Conservation (phyloP, 192 early-diverging fungal species). For the Mortierella hygrophila region DNA sequence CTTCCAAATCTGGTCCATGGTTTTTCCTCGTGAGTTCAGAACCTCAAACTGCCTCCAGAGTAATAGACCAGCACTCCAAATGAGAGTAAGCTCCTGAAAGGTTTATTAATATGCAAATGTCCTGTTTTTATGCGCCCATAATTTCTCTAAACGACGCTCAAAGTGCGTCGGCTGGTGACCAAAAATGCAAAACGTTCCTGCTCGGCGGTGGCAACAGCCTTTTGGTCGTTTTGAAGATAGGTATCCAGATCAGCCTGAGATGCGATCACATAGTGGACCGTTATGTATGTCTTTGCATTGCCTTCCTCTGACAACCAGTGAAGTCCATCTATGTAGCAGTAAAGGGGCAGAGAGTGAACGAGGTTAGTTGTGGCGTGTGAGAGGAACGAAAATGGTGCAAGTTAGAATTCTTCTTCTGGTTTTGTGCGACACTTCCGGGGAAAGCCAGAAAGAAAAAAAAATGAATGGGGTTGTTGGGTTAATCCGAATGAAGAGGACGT, state of each 20-base stretch:
- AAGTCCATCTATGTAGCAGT: slow-evolving; percentile 24
- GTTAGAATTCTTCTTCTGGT: not conserved
- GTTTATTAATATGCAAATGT: not conserved
- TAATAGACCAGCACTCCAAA: not conserved
- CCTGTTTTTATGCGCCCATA: not conserved
- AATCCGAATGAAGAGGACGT: not conserved
- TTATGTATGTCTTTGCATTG: slow-evolving; percentile 36
- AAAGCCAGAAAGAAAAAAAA: not conserved
- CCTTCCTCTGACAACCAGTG: slow-evolving; percentile 49
- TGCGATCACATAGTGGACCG: slow-evolving; percentile 39
- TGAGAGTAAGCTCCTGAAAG: not conserved
- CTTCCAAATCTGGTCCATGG: too few relatives aligned
- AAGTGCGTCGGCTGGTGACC: slow-evolving; percentile 40
- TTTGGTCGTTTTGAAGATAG: slow-evolving; percentile 28
- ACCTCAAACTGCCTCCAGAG: too few relatives aligned
- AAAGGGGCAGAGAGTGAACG: not conserved
- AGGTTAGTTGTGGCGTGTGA: not conserved
- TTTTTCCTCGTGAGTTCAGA: too few relatives aligned
- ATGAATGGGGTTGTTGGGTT: too few relatives aligned
- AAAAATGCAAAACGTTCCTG: slow-evolving; percentile 43
- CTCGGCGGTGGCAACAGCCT: slow-evolving; percentile 25
- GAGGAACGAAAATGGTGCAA: not conserved
- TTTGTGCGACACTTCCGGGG: too few relatives aligned
- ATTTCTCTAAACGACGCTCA: slow-evolving; percentile 32
- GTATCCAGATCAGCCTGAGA: slow-evolving; percentile 32